phyloP scores from a whole-genome alignment of 169 alveolate genomes.

The Plasmodium malariae region DNA sequence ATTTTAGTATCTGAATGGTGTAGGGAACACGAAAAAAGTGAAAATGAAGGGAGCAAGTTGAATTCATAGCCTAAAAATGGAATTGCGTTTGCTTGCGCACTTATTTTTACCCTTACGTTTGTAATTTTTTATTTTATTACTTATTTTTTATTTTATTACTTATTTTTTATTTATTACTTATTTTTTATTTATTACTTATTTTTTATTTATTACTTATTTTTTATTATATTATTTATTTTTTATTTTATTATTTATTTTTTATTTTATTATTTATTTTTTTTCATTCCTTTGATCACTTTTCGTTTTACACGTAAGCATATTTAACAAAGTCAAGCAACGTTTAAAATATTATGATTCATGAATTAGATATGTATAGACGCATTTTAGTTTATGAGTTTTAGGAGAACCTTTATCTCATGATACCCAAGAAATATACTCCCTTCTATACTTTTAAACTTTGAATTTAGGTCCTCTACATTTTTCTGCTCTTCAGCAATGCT shows the following conservation, averaged over 20 bases:
- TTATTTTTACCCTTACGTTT: background rate
- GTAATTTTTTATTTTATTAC: background rate
- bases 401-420: constrained; percentile 62
- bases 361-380: background rate
- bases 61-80: background rate
- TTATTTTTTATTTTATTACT: too few relatives aligned
- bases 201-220: background rate
- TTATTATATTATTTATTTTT: too few relatives aligned
- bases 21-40: background rate
- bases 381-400: background rate
- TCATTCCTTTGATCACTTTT: background rate
- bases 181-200: background rate
- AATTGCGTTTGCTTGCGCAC: background rate
- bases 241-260: background rate
- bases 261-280: background rate
- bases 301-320: background rate
- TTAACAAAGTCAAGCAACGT: too few relatives aligned
- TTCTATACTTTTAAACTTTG: constrained; percentile 43
- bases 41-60: background rate
- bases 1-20: constrained; percentile 25
- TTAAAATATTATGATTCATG: too few relatives aligned
- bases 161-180: too few relatives aligned
- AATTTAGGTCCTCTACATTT: constrained; percentile 35
- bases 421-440: constrained; percentile 44
- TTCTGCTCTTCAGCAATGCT: constrained; percentile 25